These are phyloP conservation scores for Eucalyptus microcorys DNA, from an alignment of 345 rosid species.

Conservation along the genomic window DNA sequence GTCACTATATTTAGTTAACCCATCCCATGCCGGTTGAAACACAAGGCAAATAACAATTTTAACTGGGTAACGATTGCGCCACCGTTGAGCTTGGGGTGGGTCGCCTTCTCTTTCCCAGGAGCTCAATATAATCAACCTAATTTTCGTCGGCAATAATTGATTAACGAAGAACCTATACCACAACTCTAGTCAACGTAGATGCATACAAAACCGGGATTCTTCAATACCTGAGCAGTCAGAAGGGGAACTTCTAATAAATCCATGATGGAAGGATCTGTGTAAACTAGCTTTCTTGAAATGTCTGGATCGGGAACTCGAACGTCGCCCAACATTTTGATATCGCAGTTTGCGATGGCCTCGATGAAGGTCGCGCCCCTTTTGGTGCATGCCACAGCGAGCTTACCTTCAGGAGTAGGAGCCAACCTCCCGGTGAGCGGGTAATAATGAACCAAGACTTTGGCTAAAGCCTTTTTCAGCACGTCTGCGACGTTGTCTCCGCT, in stretches of 20 bases:
- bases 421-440: slow-evolving; percentile 7
- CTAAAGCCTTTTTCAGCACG: slow-evolving; percentile 1
- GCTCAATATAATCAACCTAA: background rate
- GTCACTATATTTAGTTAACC: background rate
- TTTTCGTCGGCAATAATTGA: background rate
- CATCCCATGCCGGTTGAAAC: background rate
- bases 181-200: background rate
- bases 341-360: background rate
- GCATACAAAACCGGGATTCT: background rate
- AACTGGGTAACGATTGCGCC: background rate
- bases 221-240: background rate
- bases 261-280: background rate
- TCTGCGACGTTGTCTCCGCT: background rate
- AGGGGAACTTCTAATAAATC: background rate
- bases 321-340: background rate
- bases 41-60: background rate
- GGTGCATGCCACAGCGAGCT: background rate
- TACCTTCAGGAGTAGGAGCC: background rate
- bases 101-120: background rate
- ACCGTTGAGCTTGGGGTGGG: background rate
- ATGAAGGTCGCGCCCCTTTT: background rate
- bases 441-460: slow-evolving; percentile 6
- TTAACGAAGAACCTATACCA: background rate
- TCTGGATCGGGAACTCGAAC: background rate
- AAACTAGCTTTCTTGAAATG: background rate